phyloP scores from a whole-genome alignment of 2,329 filamentous ascomycete species.

The Zelopaecilomyces penicillatus region DNA sequence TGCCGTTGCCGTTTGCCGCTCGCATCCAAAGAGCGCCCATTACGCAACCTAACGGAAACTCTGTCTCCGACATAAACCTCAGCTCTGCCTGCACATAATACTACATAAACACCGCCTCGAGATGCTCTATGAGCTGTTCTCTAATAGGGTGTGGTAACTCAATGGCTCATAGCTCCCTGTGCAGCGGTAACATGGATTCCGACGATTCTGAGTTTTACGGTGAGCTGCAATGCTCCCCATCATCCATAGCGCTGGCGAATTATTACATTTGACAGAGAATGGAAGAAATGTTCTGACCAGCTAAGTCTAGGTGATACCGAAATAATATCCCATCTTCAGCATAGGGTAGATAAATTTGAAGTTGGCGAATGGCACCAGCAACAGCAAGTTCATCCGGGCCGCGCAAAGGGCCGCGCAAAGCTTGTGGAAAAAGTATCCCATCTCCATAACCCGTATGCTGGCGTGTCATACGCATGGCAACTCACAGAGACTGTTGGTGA shows the following conservation, averaged over 20 bases:
- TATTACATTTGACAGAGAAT: not conserved
- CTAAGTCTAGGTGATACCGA: constrained; percentile 43
- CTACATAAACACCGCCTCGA: too few species aligned
- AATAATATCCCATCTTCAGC: constrained; percentile 37
- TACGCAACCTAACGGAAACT: too few species aligned
- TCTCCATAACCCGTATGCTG: constrained; percentile 53
- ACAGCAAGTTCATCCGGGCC: constrained; percentile 19
- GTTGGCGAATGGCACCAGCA: constrained; percentile 33
- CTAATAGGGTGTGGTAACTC: too few species aligned
- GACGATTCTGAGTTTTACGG: constrained; percentile 52
- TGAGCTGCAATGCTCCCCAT: constrained; percentile 17
- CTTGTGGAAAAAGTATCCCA: constrained; percentile 17
- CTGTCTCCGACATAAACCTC: too few species aligned
- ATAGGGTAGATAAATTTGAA: constrained; percentile 43
- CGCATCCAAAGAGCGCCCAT: too few species aligned
- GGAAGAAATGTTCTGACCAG: not conserved
- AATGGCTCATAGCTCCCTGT: not conserved
- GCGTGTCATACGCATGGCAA: constrained; percentile 49
- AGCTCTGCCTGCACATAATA: too few species aligned
- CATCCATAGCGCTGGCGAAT: not conserved
- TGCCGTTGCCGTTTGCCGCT: too few species aligned
- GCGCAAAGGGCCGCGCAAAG: constrained; percentile 15
- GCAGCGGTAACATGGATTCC: constrained; percentile 25
- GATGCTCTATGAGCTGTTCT: too few species aligned
- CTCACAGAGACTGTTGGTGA: constrained; percentile 52